A percentile compares a stretch with the other conserved stretches of the same genome.
phyloP scores from a whole-genome alignment of 2,329 filamentous ascomycete species.

The Penicillium crustosum region DNA sequence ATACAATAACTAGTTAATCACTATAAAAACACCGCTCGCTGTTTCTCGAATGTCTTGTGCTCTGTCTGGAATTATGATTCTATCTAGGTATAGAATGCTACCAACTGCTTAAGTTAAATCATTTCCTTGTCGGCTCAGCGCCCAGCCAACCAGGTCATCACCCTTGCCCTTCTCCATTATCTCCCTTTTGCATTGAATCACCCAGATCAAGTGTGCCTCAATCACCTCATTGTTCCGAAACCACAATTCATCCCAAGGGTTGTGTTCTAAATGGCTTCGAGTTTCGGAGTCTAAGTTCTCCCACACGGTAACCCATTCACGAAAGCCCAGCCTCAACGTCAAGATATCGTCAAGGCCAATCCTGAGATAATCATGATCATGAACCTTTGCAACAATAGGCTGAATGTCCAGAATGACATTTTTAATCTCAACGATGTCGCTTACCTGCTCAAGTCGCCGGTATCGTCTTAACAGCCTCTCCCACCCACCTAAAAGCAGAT shows the following conservation, averaged over 20 bases:
- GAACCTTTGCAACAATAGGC: neutral
- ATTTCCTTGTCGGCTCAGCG: neutral
- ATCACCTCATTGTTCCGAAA: neutral
- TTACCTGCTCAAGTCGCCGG: neutral
- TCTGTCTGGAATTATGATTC: neutral
- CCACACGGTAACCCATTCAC: neutral
- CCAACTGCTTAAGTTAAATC: neutral
- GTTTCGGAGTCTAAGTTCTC: neutral
- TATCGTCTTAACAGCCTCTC: neutral
- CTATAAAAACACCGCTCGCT: neutral
- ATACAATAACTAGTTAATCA: neutral
- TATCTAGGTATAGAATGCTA: neutral
- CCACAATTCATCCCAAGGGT: neutral
- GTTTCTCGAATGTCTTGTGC: neutral
- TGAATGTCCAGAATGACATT: neutral
- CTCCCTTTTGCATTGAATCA: neutral
- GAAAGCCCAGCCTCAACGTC: neutral
- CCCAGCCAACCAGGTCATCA: constrained; percentile 6
- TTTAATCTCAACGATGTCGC: neutral
- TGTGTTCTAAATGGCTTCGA: neutral
- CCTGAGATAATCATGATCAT: neutral
- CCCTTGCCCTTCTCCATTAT: neutral
- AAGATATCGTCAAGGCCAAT: neutral
- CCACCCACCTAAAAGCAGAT: neutral
- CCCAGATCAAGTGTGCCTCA: constrained; percentile 3